Evolutionary conservation across 139 green algal species (phyloP).

Genomic region (Spirogloea muscicola): DNA sequence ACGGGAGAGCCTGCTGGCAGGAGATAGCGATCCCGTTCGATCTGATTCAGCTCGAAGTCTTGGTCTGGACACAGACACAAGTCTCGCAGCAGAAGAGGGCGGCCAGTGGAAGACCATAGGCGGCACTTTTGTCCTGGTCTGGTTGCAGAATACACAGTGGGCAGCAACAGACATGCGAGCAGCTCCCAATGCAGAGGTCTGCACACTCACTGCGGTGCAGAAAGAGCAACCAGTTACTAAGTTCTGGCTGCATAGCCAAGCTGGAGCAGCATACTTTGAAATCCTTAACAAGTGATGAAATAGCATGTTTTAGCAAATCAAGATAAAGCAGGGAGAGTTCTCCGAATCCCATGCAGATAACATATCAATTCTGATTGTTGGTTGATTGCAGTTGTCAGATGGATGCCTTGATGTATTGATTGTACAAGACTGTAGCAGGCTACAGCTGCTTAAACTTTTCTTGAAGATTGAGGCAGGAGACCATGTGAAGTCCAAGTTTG

Average conservation of each 20-base stretch:
- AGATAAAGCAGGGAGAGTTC: too few relatives aligned
- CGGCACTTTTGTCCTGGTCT: conserved; percentile 11
- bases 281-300: too few relatives aligned
- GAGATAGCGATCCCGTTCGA: neutral
- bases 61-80: too few relatives aligned
- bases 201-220: too few relatives aligned
- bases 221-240: too few relatives aligned
- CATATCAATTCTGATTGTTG: too few relatives aligned
- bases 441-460: conserved; percentile 23
- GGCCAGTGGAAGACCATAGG: neutral
- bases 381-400: conserved; percentile 25
- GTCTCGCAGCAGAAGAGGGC: neutral
- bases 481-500: conserved; percentile 9
- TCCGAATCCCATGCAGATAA: too few relatives aligned
- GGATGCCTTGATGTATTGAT: conserved; percentile 21
- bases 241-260: too few relatives aligned
- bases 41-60: too few relatives aligned
- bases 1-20: neutral
- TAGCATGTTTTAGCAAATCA: too few relatives aligned
- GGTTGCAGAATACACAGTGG: conserved; percentile 7
- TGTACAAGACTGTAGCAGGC: neutral
- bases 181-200: neutral
- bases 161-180: neutral
- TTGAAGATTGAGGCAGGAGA: conserved; percentile 18
- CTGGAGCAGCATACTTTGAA: too few relatives aligned